A percentile compares a stretch with the other conserved stretches of the same genome.
phyloP scores from a whole-genome alignment of 176 grass and related monocot species.

The Musa acuminata region DNA sequence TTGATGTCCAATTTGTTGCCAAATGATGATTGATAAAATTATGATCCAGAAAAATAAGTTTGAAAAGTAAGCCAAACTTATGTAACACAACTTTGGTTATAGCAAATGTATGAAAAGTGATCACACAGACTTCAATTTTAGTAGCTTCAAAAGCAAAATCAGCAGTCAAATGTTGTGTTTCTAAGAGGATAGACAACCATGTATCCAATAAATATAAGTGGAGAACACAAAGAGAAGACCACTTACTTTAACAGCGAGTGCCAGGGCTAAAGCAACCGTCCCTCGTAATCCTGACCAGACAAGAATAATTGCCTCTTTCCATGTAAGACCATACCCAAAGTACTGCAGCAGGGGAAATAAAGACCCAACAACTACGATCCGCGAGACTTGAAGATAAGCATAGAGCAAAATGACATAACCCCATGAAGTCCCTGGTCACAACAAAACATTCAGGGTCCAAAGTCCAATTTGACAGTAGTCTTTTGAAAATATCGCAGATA shows the following conservation, averaged over 20 bases:
- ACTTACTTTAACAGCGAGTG: constrained; percentile 79
- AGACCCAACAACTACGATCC: constrained; percentile 54
- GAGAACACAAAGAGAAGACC: constrained; percentile 16
- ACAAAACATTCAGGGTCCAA: constrained; percentile 11
- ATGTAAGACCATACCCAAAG: constrained; percentile 80
- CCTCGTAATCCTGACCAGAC: constrained; percentile 83
- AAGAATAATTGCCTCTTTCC: constrained; percentile 74
- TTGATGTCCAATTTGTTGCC: neutral
- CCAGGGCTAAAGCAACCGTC: constrained; percentile 68
- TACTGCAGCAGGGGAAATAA: constrained; percentile 65
- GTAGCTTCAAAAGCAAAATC: neutral
- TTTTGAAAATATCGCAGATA: neutral
- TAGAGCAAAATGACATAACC: constrained; percentile 79
- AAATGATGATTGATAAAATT: neutral
- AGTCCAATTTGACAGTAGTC: constrained; percentile 1
- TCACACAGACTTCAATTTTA: neutral
- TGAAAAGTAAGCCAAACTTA: neutral
- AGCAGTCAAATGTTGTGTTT: neutral
- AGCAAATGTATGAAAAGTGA: neutral
- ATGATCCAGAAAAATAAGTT: neutral
- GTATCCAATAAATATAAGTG: neutral
- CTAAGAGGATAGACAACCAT: neutral
- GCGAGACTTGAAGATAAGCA: constrained; percentile 64
- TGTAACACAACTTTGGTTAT: neutral
- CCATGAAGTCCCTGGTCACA: constrained; percentile 69